Conservation (phyloP, 73 alveolate species). For the Paramecium bursaria region DNA sequence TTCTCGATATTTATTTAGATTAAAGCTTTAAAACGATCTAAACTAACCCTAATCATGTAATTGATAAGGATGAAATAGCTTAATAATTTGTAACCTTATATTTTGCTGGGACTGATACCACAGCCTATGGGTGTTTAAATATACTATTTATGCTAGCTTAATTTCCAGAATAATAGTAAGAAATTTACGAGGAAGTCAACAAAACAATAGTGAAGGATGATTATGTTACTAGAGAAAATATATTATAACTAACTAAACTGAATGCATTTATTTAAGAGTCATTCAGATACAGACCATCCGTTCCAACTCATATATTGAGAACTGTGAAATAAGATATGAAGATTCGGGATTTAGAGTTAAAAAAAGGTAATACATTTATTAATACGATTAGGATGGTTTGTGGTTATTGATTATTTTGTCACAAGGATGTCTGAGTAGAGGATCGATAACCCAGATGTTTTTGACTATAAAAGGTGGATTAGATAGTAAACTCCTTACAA, state of each 20-base stretch:
- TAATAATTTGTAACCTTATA: slow-evolving; percentile 27
- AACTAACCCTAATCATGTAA: neutral
- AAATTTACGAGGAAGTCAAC: neutral
- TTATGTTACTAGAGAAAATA: neutral
- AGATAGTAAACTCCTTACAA: neutral
- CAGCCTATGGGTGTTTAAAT: slow-evolving; percentile 21
- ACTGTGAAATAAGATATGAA: slow-evolving; percentile 18
- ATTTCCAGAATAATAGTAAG: slow-evolving; percentile 34
- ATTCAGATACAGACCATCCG: slow-evolving; percentile 23
- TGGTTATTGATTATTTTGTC: no score
- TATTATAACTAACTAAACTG: neutral
- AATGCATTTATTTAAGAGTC: slow-evolving; percentile 27
- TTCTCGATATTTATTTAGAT: slow-evolving; percentile 9
- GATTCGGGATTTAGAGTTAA: slow-evolving; percentile 9
- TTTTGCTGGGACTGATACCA: slow-evolving; percentile 60
- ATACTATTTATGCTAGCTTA: slow-evolving; percentile 2
- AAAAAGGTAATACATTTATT: no score
- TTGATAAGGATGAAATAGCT: neutral
- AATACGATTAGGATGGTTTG: slow-evolving; percentile 44
- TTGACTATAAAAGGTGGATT: slow-evolving; percentile 46
- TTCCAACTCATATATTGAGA: neutral
- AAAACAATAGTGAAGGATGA: neutral
- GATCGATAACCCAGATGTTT: no score
- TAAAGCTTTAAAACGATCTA: neutral
- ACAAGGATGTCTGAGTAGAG: no score